Conservation (phyloP, 2,329 filamentous ascomycete species). For the Dichotomopilus funicola region DNA sequence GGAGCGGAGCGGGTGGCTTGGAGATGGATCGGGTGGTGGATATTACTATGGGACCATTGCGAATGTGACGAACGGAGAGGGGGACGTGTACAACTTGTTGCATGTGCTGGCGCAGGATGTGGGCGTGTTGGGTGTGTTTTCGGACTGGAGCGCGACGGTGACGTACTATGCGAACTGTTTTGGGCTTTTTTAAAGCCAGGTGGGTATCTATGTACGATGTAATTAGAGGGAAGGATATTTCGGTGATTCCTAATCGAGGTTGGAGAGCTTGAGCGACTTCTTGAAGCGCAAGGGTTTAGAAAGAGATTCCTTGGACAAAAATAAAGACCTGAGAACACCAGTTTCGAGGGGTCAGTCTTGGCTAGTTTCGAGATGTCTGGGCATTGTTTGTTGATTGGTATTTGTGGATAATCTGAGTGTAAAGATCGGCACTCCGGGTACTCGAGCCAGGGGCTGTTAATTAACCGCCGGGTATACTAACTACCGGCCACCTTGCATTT, state of each 20-base stretch:
- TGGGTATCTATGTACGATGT: too few relatives aligned
- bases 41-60: conserved; percentile 53
- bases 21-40: conserved; percentile 40
- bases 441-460: not conserved
- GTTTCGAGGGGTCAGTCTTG: not conserved
- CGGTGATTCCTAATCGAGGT: too few relatives aligned
- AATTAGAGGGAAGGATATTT: too few relatives aligned
- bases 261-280: too few relatives aligned
- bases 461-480: conserved; percentile 3
- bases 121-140: conserved; percentile 56
- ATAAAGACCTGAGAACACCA: too few relatives aligned
- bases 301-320: too few relatives aligned
- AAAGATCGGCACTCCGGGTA: not conserved
- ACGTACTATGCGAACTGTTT: conserved; percentile 70
- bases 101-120: conserved; percentile 58
- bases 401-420: not conserved
- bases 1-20: conserved; percentile 57
- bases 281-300: too few relatives aligned
- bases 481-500: too few relatives aligned
- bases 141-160: conserved; percentile 62
- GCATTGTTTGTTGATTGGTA: not conserved
- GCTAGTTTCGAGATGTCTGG: not conserved
- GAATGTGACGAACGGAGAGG: conserved; percentile 53
- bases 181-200: conserved; percentile 25
- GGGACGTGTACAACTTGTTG: conserved; percentile 60